Base-by-base conservation (phyloP, 2,329 filamentous ascomycete species). In the Septoria linicola region DNA sequence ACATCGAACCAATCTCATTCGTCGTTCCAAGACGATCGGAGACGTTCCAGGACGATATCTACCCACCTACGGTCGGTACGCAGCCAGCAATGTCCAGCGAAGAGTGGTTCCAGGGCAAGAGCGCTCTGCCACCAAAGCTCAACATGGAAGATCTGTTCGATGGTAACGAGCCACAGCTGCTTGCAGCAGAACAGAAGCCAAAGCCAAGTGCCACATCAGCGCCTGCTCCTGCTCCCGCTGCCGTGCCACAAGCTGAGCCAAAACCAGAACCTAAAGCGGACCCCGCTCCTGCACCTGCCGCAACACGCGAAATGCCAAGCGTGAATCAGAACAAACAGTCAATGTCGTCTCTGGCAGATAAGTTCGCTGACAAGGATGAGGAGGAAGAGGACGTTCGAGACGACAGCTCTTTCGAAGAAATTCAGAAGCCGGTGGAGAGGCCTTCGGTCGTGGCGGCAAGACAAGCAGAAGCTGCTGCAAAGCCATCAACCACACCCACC, bases 1-100 rank as follows among this genome's bases (percentile, higher is more conserved):
- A 95, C 74, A 89, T 99, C 63, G 93, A 99, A 73, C 93, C 93
- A 34, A 88, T 99, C 66, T 96, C 93, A 1, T 99, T 99, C 75
- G 95, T 95, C 48, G 93, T 97, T 1, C 93, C 93, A 41, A 84
- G 93, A 58, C 84, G 93, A 58, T 89, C 93, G 49, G 90, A 96
- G 72, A 89, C 87, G 44, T 96, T 96, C 82, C 92, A 97, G 74
- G 89, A 90, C 55, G 93, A 99, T 68, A 96, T 99, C 65, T 99
- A 89, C 72, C 93, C 92, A 35, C 92, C 93, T 8, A 86, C 90
- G 10, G 78, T 79, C 49, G 92, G 93, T 55, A 70, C 81, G 47
- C 95, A 89, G 72, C 83, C 93, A 42, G 91, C 87, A 53, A 81
- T 95, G 66, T 87, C 83, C 49, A 81, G 87, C 34, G 73, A 80